These are phyloP conservation scores for Nicotiana rustica DNA, from an alignment of 305 asterid species.

Conservation along the genomic window DNA sequence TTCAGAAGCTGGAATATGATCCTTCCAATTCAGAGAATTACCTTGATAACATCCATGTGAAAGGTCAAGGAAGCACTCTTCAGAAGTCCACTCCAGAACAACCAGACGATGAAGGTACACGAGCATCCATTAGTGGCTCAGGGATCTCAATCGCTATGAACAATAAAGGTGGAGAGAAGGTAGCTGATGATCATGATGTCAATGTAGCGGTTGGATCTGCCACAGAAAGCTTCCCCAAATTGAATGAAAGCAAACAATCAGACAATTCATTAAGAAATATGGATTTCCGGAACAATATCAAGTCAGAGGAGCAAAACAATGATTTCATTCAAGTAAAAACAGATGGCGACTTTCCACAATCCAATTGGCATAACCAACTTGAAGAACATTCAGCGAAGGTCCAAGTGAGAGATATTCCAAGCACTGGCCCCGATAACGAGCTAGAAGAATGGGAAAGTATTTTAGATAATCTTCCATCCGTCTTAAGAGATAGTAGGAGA, in stretches of 20 bases:
- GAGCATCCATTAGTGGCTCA: neutral
- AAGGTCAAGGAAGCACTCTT: conserved; percentile 30
- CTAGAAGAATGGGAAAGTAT: conserved; percentile 34
- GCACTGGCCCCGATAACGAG: neutral
- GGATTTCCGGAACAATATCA: neutral
- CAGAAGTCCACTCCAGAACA: conserved; percentile 31
- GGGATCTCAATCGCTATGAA: conserved; percentile 28
- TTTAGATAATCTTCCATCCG: conserved; percentile 32
- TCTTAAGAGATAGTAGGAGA: conserved; percentile 31
- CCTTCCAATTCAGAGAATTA: conserved; percentile 19
- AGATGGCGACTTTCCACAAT: neutral
- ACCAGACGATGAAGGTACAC: neutral
- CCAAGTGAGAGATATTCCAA: conserved; percentile 9
- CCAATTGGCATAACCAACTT: conserved; percentile 26
- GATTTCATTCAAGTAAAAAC: conserved; percentile 22
- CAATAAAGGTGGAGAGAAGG: conserved; percentile 6
- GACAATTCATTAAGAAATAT: conserved; percentile 6
- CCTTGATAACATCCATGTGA: neutral
- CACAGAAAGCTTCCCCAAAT: neutral
- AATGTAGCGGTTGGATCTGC: conserved; percentile 2
- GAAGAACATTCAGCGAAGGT: conserved; percentile 28
- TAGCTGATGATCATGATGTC: conserved; percentile 26
- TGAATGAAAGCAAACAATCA: conserved; percentile 6
- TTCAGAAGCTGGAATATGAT: neutral
- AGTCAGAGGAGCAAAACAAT: conserved; percentile 32